These are phyloP conservation scores for Phytophthora kernoviae DNA, from an alignment of 352 stramenopile species.

Conservation along the genomic window DNA sequence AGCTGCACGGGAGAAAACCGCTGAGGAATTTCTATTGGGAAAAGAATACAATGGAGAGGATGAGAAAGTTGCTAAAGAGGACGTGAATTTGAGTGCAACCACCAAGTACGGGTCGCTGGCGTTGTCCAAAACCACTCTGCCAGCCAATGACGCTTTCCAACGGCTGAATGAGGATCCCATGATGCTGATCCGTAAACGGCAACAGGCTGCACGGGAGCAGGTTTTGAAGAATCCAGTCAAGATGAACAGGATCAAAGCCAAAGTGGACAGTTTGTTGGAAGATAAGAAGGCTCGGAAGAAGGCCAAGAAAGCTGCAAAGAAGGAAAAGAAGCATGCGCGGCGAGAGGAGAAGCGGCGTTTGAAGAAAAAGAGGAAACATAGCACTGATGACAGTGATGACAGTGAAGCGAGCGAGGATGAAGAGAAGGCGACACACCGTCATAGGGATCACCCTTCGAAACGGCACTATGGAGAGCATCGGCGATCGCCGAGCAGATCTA, in stretches of 20 bases:
- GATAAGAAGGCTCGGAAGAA: conserved; percentile 80
- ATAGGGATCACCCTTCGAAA: conserved; percentile 12
- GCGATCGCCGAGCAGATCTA: conserved; percentile 22
- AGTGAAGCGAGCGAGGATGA: conserved; percentile 22
- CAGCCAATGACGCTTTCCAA: conserved; percentile 92
- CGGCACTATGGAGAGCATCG: conserved; percentile 13
- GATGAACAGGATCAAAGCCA: conserved; percentile 85
- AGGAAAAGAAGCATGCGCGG: conserved; percentile 53
- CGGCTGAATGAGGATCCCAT: conserved; percentile 96
- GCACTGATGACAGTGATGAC: conserved; percentile 22
- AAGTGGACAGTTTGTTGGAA: conserved; percentile 79
- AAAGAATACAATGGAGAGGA: conserved; percentile 84
- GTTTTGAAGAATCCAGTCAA: conserved; percentile 92
- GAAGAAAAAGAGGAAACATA: conserved; percentile 55
- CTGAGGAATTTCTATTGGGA: conserved; percentile 93
- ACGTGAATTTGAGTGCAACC: conserved; percentile 58
- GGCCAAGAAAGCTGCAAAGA: conserved; percentile 74
- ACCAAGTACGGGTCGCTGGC: conserved; percentile 75
- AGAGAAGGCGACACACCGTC: conserved; percentile 17
- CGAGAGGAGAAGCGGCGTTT: conserved; percentile 39
- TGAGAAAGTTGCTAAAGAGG: conserved; percentile 25
- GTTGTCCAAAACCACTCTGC: conserved; percentile 50
- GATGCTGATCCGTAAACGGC: conserved; percentile 93
- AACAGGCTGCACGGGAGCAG: conserved; percentile 79
- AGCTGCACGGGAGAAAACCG: conserved; percentile 60